phyloP scores from a whole-genome alignment of 768 basidiomycete species.

The Leucocoprinus birnbaumii region DNA sequence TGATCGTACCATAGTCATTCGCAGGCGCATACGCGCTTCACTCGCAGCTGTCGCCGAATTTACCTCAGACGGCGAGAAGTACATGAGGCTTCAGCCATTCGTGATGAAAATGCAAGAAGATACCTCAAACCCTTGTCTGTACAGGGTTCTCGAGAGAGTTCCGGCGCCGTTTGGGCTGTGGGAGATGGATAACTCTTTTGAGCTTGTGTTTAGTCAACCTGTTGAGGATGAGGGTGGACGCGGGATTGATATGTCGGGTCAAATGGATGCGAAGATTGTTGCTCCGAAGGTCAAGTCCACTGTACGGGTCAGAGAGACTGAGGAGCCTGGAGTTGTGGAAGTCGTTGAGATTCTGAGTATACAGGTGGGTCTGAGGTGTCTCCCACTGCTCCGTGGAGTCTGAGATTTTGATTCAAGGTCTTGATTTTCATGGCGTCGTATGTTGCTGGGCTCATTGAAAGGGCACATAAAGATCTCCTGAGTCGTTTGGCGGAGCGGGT shows the following conservation, averaged over 20 bases:
- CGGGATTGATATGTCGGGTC: conserved; percentile 18
- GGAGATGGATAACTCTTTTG: conserved; percentile 4
- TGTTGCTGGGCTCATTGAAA: conserved; percentile 25
- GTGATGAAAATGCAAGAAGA: conserved; percentile 3
- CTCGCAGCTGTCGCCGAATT: conserved; percentile 6
- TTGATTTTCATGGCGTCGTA: conserved; percentile 32
- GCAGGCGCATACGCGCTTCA: conserved; percentile 19
- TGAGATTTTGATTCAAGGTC: conserved; percentile 18
- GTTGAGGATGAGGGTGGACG: conserved; percentile 16
- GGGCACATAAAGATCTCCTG: conserved; percentile 23
- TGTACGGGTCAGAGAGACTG: conserved; percentile 16
- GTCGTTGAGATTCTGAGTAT: conserved; percentile 24
- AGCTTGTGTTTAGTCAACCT: background rate
- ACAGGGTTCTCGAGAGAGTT: conserved; percentile 1
- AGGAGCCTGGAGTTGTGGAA: conserved; percentile 17
- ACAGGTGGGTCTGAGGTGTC: conserved; percentile 19
- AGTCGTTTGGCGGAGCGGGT: conserved; percentile 21
- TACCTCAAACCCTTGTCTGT: background rate
- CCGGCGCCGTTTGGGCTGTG: background rate
- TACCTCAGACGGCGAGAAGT: conserved; percentile 2
- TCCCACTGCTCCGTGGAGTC: background rate
- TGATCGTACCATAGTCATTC: conserved; percentile 21
- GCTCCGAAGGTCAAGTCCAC: conserved; percentile 15
- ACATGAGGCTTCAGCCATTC: conserved; percentile 8
- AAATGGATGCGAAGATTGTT: background rate